Percentiles rank a stretch among this genome's conserved stretches.
These are phyloP conservation scores for Oryza rufipogon DNA, from an alignment of 176 grass and related monocot species.

Conservation along the genomic window DNA sequence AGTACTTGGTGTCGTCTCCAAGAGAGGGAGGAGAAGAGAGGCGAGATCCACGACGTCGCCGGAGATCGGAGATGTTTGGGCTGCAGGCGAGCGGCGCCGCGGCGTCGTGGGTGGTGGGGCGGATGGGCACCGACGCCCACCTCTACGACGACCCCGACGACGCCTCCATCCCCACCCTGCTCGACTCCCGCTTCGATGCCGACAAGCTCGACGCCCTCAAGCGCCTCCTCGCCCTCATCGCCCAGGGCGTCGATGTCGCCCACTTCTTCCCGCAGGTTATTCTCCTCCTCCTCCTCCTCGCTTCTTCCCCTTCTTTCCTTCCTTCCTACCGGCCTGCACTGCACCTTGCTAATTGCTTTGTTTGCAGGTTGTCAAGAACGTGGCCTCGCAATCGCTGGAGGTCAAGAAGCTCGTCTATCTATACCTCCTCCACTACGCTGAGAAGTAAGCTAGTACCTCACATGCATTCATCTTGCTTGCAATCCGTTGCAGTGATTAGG, in stretches of 20 bases:
- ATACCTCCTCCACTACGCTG: constrained; percentile 95
- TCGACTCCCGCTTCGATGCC: constrained; percentile 86
- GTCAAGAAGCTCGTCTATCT: constrained; percentile 99
- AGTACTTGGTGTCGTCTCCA: background rate
- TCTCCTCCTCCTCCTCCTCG: too few species aligned
- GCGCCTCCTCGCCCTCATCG: constrained; percentile 86
- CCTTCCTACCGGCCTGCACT: background rate
- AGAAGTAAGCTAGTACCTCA: constrained; percentile 60
- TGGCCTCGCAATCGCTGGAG: constrained; percentile 80
- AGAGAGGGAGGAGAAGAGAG: background rate
- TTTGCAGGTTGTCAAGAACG: constrained; percentile 88
- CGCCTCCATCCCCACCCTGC: constrained; percentile 72
- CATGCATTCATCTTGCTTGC: background rate
- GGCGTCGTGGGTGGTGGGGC: constrained; percentile 75
- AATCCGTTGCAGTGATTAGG: background rate
- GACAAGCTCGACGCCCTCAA: constrained; percentile 92
- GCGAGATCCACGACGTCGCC: constrained; percentile 3
- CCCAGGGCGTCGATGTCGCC: constrained; percentile 81
- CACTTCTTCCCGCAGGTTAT: constrained; percentile 82
- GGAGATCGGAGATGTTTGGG: constrained; percentile 56
- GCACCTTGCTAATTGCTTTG: background rate
- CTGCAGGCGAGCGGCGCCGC: constrained; percentile 67
- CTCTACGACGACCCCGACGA: constrained; percentile 98
- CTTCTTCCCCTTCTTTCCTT: background rate
- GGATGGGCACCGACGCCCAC: constrained; percentile 94